A percentile compares a stretch with the other conserved stretches of the same genome.
These are phyloP conservation scores for Ustilago nuda DNA, from an alignment of 1,284 basidiomycete species.

Conservation along the genomic window DNA sequence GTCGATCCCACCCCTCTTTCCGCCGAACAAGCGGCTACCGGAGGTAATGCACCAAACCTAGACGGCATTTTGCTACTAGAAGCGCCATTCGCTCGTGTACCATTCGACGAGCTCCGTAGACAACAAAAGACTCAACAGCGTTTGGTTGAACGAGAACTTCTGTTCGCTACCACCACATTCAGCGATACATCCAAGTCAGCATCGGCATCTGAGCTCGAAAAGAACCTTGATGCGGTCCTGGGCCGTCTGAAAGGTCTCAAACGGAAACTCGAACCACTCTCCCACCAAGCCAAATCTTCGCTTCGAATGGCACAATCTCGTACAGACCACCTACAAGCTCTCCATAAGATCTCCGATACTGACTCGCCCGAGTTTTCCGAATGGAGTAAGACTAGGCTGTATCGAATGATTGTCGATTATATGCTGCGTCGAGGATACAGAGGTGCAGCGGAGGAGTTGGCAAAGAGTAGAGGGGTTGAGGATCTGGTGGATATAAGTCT, in stretches of 20 bases:
- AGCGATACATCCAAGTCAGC: slow-evolving; percentile 11
- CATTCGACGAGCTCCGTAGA: slow-evolving; percentile 65
- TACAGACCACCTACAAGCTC: slow-evolving; percentile 41
- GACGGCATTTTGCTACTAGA: slow-evolving; percentile 88
- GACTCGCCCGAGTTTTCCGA: slow-evolving; percentile 38
- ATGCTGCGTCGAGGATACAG: slow-evolving; percentile 77
- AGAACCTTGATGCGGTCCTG: slow-evolving; percentile 80
- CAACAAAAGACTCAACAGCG: slow-evolving; percentile 63
- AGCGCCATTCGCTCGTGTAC: slow-evolving; percentile 82
- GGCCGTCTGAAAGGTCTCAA: slow-evolving; percentile 80
- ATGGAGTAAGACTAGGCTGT: slow-evolving; percentile 83
- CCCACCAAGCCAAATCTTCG: slow-evolving; percentile 27
- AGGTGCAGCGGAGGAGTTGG: slow-evolving; percentile 46
- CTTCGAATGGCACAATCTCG: slow-evolving; percentile 46
- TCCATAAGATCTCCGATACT: slow-evolving; percentile 42
- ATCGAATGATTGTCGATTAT: slow-evolving; percentile 94
- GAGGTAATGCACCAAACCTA: slow-evolving; percentile 44
- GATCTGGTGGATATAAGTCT: slow-evolving; percentile 76
- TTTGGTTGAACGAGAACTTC: slow-evolving; percentile 53
- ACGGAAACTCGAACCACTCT: slow-evolving; percentile 76
- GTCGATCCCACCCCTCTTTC: slow-evolving; percentile 15
- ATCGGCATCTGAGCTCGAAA: slow-evolving; percentile 50
- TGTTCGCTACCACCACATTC: slow-evolving; percentile 32
- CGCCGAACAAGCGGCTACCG: background rate
- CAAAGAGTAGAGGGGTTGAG: slow-evolving; percentile 25